These are phyloP conservation scores for Nectriaceae sp. DNA, from an alignment of 2,329 filamentous ascomycete species.

Conservation along the genomic window DNA sequence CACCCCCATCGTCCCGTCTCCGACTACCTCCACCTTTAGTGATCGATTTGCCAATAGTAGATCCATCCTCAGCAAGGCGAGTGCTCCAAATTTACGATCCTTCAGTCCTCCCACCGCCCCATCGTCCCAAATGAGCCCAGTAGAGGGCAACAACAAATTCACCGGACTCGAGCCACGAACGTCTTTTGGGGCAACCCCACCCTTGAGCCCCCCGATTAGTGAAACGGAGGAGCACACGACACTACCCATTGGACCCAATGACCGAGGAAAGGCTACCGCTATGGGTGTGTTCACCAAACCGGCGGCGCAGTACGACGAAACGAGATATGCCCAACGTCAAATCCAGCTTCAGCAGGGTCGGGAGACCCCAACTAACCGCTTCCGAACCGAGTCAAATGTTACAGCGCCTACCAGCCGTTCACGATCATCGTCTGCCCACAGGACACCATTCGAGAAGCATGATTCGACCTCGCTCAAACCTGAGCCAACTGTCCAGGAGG, in stretches of 20 bases:
- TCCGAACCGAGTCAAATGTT: conserved; percentile 47
- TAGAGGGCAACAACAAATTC: conserved; percentile 41
- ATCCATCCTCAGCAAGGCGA: conserved; percentile 55
- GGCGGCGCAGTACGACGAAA: conserved; percentile 76
- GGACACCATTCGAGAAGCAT: conserved; percentile 35
- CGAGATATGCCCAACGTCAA: conserved; percentile 80
- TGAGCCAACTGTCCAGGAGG: conserved; percentile 36
- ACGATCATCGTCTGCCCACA: conserved; percentile 47
- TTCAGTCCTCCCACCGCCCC: conserved; percentile 49
- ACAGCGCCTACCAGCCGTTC: conserved; percentile 45
- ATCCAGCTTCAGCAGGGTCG: conserved; percentile 77
- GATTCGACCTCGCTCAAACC: conserved; percentile 30
- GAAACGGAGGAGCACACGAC: conserved; percentile 68
- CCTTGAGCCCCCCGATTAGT: conserved; percentile 61
- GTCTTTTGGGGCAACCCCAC: conserved; percentile 37
- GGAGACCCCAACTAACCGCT: conserved; percentile 56
- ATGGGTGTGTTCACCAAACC: conserved; percentile 68
- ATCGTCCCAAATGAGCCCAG: conserved; percentile 40
- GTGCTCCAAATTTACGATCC: conserved; percentile 68
- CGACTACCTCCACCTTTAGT: conserved; percentile 43
- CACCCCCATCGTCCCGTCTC: conserved; percentile 46
- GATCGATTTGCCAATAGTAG: conserved; percentile 51
- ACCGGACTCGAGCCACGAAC: conserved; percentile 35
- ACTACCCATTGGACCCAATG: conserved; percentile 71
- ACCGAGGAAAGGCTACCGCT: conserved; percentile 80